Percentiles rank a stretch among this genome's conserved stretches.
These are phyloP conservation scores for Yamadazyma friedrichii DNA, from an alignment of 1,139 yeast genomes.

Conservation along the genomic window DNA sequence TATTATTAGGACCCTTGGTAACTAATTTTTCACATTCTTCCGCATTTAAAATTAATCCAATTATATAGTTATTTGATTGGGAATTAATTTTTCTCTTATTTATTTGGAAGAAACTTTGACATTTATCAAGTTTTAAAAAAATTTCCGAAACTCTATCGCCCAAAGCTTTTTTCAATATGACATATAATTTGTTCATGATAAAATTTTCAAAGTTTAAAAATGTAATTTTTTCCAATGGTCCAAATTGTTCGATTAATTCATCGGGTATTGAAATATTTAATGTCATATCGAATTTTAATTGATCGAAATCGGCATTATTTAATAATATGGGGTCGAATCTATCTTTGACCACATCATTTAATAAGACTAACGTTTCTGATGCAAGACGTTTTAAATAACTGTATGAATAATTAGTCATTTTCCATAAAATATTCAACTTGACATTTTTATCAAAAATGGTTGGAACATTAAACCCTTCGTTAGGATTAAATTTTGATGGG, in stretches of 20 bases:
- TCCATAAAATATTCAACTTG: slow-evolving; percentile 77
- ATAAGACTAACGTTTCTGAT: slow-evolving; percentile 58
- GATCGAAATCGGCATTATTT: slow-evolving; percentile 54
- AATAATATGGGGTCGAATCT: slow-evolving; percentile 85
- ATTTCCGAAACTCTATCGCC: slow-evolving; percentile 60
- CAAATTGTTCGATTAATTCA: slow-evolving; percentile 46
- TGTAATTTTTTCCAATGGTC: slow-evolving; percentile 72
- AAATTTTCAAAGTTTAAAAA: slow-evolving; percentile 70
- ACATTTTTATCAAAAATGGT: slow-evolving; percentile 74
- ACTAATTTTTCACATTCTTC: slow-evolving; percentile 76
- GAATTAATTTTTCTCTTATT: slow-evolving; percentile 56
- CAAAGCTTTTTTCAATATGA: slow-evolving; percentile 61
- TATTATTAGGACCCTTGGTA: slow-evolving; percentile 80
- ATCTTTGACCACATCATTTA: slow-evolving; percentile 80
- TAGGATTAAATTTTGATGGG: slow-evolving; percentile 49
- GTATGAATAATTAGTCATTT: slow-evolving; percentile 73
- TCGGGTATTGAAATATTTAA: slow-evolving; percentile 49
- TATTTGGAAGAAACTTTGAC: slow-evolving; percentile 40
- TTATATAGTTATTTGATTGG: slow-evolving; percentile 34
- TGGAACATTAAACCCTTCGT: slow-evolving; percentile 66
- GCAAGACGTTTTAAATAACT: slow-evolving; percentile 64
- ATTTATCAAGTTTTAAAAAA: slow-evolving; percentile 33
- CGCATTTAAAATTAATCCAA: slow-evolving; percentile 73
- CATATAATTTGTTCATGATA: slow-evolving; percentile 58
- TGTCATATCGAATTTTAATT: slow-evolving; percentile 65